A percentile compares a stretch with the other conserved stretches of the same genome.
Evolutionary conservation across 1,139 yeast genomes (phyloP).

Genomic region (Yamadazyma sp.): DNA sequence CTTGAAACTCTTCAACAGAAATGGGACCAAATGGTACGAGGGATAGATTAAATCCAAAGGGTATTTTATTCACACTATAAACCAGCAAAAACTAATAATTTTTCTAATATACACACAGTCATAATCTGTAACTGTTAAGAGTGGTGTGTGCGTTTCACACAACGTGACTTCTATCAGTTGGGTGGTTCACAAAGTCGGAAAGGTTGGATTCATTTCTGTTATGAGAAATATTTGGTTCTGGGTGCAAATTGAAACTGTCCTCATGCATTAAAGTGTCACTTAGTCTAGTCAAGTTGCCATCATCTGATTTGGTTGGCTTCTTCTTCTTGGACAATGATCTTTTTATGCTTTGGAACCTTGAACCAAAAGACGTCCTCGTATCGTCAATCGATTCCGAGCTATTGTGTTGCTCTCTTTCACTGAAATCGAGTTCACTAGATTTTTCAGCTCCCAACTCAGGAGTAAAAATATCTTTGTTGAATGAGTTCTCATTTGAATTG

Average conservation of each 20-base stretch:
- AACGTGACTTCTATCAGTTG: constrained; percentile 32
- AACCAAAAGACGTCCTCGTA: constrained; percentile 18
- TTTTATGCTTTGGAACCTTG: constrained; percentile 20
- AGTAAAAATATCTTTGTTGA: constrained; percentile 22
- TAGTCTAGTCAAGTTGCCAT: constrained; percentile 27
- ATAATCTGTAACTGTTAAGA: not conserved
- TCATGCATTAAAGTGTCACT: constrained; percentile 31
- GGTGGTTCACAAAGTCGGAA: constrained; percentile 26
- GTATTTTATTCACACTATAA: not conserved
- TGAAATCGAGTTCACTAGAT: constrained; percentile 11
- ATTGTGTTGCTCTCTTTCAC: constrained; percentile 10
- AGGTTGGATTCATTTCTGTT: constrained; percentile 29
- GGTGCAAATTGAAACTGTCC: constrained; percentile 11
- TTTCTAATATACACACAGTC: constrained; percentile 1
- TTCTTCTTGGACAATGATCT: constrained; percentile 27
- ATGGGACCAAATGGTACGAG: constrained; percentile 19
- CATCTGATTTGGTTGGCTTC: constrained; percentile 9
- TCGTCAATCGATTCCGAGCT: constrained; percentile 14
- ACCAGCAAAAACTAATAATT: not conserved
- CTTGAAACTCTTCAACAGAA: constrained; percentile 18
- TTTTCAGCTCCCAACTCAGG: constrained; percentile 24
- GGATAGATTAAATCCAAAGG: not conserved
- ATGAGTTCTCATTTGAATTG: constrained; percentile 12
- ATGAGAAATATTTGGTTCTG: constrained; percentile 19
- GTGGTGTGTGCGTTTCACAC: constrained; percentile 14